Evolutionary conservation across 768 basidiomycete genomes (phyloP), one percentile per base, ranked within the genome.

Genomic region (Podaxis sp.): DNA sequence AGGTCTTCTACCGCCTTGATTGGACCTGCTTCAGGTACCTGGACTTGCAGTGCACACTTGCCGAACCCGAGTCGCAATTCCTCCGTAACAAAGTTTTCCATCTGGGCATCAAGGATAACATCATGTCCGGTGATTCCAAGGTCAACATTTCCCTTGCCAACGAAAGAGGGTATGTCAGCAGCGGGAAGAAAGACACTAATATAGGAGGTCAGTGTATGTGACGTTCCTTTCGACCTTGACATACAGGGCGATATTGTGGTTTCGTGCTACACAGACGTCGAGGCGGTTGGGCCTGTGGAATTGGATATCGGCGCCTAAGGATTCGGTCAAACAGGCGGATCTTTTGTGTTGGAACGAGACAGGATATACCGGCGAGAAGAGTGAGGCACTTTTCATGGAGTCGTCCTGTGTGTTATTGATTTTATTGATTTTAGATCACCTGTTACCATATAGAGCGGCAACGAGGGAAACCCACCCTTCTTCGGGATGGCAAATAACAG

Each of bases 101-200:
- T 95, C 60, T 88, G 77, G 2, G 95, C 83, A 75, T 99, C 96
- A 51, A 96, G 85, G 66, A 99, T 92, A 66, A 97, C 93, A 78
- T 99, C 97, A 77, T 98, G 95, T 3, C 97, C 97, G 8, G 97
- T 99, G 69, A 99, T 97, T 5, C 97, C 97, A 49, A 99, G 82
- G 69, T 98, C 93, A 70, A 99, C 91, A 71, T 95, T 91, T 54
- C 97, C 97, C 73, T 96, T 95, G 48, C 95, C 97, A 50, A 99
- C 97, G 75, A 99, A 99, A 30, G 95, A 96, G 10, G 97, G 96
- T 66, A 99, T 99, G 71, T 99, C 97, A 4, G 91, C 82, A 1
- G 97, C 97, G 24, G 97, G 96, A 24, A 99, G 89, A 77, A 99
- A 99, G 24, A 99, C 90, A 6, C 96, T 98, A 73, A 60, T 26